Evolutionary conservation across 2,329 filamentous ascomycete genomes (phyloP).

Genomic region (Fusarium circinatum): DNA sequence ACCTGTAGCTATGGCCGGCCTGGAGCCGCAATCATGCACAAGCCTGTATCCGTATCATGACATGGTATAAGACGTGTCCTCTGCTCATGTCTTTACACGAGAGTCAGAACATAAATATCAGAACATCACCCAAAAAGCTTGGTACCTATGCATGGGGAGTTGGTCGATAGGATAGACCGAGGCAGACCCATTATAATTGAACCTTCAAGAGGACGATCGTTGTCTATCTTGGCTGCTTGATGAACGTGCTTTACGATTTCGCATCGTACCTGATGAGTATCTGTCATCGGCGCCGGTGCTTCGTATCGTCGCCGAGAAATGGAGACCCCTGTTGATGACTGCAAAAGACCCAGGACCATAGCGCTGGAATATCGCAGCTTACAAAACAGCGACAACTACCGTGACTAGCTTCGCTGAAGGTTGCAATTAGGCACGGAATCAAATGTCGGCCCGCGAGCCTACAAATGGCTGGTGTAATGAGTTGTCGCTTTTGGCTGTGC

Average conservation of each 20-base stretch:
- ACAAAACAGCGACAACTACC: not conserved
- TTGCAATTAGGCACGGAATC: not conserved
- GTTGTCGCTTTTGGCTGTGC: not conserved
- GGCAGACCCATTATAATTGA: conserved; percentile 23
- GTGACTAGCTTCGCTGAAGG: not conserved
- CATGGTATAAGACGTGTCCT: not conserved
- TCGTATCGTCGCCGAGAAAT: conserved; percentile 27
- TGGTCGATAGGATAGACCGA: not conserved
- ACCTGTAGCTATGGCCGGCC: not conserved
- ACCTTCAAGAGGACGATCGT: conserved; percentile 15
- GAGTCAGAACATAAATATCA: not conserved
- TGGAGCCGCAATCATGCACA: not conserved
- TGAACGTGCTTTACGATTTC: conserved; percentile 4
- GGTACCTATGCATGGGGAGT: not conserved
- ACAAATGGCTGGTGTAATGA: not conserved
- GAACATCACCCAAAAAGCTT: not conserved
- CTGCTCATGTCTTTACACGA: not conserved
- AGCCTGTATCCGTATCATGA: not conserved
- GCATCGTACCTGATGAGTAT: conserved; percentile 14
- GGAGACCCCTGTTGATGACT: not conserved
- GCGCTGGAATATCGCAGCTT: conserved; percentile 1
- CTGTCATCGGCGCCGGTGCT: conserved; percentile 28
- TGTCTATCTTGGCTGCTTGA: not conserved
- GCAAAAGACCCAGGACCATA: not conserved
- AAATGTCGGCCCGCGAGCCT: not conserved